phyloP scores from a whole-genome alignment of 176 grass and related monocot genomes.

The Tuctoria greenei region DNA sequence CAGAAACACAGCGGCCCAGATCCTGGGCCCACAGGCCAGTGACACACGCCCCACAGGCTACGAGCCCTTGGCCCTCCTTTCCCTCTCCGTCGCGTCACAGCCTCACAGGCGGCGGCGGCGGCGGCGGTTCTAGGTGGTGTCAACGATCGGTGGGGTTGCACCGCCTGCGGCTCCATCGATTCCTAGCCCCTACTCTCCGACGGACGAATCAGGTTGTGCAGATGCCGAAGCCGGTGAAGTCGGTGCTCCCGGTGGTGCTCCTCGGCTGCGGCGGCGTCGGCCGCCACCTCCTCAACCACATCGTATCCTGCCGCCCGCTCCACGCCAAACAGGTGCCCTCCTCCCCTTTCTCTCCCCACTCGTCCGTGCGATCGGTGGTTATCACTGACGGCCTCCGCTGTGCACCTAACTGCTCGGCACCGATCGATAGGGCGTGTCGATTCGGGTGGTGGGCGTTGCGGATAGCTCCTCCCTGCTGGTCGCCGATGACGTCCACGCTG shows the following conservation, averaged over 20 bases:
- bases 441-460: conserved; percentile 70
- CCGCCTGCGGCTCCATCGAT: not conserved
- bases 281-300: conserved; percentile 76
- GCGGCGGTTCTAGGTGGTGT: not conserved
- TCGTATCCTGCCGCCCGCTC: conserved; percentile 61
- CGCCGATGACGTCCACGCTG: conserved; percentile 52
- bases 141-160: not conserved
- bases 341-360: not conserved
- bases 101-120: not conserved
- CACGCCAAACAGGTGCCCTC: conserved; percentile 57
- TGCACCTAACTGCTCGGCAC: not conserved
- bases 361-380: not conserved
- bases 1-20: not conserved
- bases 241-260: conserved; percentile 68
- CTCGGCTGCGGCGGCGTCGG: conserved; percentile 90
- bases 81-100: conserved; percentile 1
- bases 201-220: not conserved
- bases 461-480: conserved; percentile 77
- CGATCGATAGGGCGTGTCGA: conserved; percentile 59
- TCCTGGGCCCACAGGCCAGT: not conserved
- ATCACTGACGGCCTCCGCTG: not conserved
- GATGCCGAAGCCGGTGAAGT: conserved; percentile 25
- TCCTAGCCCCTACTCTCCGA: not conserved
- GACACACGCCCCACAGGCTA: not conserved
- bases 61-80: not conserved